Percentiles rank a stretch among this genome's conserved stretches.
Conservation (phyloP, 306 rosid species). For the Gillenia trifoliata region DNA sequence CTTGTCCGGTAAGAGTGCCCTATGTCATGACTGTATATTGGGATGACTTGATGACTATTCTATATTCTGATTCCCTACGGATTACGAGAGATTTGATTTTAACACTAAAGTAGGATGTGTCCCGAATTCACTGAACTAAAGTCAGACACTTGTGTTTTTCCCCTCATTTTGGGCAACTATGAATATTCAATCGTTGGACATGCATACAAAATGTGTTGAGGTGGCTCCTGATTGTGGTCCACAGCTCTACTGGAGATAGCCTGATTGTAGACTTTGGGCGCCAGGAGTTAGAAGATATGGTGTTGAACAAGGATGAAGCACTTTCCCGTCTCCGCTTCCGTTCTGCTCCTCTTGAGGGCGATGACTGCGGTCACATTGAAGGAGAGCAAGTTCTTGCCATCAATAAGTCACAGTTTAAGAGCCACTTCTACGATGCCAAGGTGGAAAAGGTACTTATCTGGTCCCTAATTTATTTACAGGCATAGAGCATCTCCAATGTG, state of each 20-base stretch:
- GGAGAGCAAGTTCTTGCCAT: slow-evolving; percentile 18
- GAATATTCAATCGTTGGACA: neutral
- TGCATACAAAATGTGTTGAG: neutral
- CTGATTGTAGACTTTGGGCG: slow-evolving; percentile 6
- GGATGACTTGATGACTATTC: slow-evolving; percentile 5
- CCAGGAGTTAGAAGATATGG: slow-evolving; percentile 22
- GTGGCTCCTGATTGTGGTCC: slow-evolving; percentile 1
- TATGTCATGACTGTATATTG: neutral
- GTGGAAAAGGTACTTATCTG: slow-evolving; percentile 16
- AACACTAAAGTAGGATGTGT: neutral
- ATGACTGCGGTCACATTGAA: slow-evolving; percentile 19
- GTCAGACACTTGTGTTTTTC: neutral
- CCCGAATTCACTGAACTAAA: neutral
- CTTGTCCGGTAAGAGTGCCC: neutral
- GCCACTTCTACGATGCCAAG: slow-evolving; percentile 16
- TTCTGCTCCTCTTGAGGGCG: slow-evolving; percentile 16
- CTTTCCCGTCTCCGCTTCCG: slow-evolving; percentile 1
- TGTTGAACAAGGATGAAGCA: slow-evolving; percentile 15
- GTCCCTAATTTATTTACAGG: neutral
- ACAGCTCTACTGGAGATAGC: slow-evolving; percentile 20
- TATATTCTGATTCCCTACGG: neutral
- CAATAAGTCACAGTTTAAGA: slow-evolving; percentile 10
- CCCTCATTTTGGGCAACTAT: neutral
- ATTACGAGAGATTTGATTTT: neutral
- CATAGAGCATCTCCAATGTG: too few species aligned